Percentiles rank a stretch among this genome's conserved stretches.
Conservation (phyloP, 208 protist genomes). For the Leishmania tarentolae region DNA sequence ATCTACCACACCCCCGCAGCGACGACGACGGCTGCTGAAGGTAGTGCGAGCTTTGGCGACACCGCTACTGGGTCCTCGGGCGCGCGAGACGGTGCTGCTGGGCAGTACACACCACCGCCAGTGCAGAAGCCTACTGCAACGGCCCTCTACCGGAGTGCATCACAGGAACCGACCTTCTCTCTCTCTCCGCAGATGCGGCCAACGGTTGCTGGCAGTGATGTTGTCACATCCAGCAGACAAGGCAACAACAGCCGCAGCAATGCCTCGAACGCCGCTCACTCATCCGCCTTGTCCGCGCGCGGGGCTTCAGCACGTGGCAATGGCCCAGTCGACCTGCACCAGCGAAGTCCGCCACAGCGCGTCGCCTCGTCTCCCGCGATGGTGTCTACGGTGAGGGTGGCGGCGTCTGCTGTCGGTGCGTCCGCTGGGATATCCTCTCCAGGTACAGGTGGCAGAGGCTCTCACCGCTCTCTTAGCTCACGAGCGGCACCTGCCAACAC, state of each 20-base stretch:
- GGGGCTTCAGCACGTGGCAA: background rate
- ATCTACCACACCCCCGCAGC: background rate
- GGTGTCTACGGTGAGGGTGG: slow-evolving; percentile 7
- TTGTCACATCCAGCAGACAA: background rate
- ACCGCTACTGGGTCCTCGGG: background rate
- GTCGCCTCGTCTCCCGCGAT: slow-evolving; percentile 1
- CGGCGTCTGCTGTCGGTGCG: background rate
- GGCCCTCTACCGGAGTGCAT: background rate
- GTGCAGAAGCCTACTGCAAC: background rate
- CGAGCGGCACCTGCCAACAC: background rate
- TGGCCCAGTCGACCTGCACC: background rate
- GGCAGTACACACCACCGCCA: background rate
- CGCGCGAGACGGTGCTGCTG: background rate
- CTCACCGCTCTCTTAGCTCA: slow-evolving; percentile 6
- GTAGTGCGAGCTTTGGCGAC: background rate
- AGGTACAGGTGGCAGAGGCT: background rate
- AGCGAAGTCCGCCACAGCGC: background rate
- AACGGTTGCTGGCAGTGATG: too few relatives aligned
- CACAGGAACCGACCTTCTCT: background rate
- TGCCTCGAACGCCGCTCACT: background rate
- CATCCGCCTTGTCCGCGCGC: background rate
- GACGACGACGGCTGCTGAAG: background rate
- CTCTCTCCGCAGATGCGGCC: background rate
- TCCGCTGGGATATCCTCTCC: background rate
- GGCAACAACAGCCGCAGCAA: background rate